Evolutionary conservation across 2,329 filamentous ascomycete species (phyloP).

Genomic region (Pseudomassariella vexata): DNA sequence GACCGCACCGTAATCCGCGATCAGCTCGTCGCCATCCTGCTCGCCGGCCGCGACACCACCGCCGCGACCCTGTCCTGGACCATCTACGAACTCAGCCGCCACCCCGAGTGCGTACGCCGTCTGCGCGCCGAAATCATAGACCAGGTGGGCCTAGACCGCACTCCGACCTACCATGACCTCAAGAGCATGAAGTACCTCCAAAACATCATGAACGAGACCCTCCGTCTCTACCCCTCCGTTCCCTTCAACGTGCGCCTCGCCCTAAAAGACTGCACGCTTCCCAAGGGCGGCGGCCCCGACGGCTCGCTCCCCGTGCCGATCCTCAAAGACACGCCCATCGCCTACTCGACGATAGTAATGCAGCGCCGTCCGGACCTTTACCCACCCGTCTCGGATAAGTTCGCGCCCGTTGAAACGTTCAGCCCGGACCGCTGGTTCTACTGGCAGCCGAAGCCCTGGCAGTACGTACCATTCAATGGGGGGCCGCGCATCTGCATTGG

Average conservation of each 20-base stretch:
- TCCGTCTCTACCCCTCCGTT: slow-evolving; percentile 72
- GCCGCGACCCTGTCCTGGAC: slow-evolving; percentile 75
- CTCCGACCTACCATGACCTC: slow-evolving; percentile 71
- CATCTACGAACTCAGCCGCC: slow-evolving; percentile 72
- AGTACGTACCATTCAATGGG: slow-evolving; percentile 56
- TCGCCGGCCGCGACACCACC: slow-evolving; percentile 85
- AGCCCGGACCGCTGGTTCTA: slow-evolving; percentile 61
- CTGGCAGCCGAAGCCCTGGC: slow-evolving; percentile 61
- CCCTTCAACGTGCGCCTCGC: slow-evolving; percentile 74
- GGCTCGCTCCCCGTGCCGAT: slow-evolving; percentile 57
- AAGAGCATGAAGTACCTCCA: slow-evolving; percentile 84
- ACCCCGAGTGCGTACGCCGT: slow-evolving; percentile 61
- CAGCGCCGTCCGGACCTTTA: slow-evolving; percentile 63
- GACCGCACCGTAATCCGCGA: slow-evolving; percentile 69
- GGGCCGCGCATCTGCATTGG: slow-evolving; percentile 48
- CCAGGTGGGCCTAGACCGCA: slow-evolving; percentile 55
- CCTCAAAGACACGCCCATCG: slow-evolving; percentile 58
- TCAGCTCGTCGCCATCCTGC: slow-evolving; percentile 74
- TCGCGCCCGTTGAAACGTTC: slow-evolving; percentile 45
- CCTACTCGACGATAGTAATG: slow-evolving; percentile 66
- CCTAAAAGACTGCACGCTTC: slow-evolving; percentile 68
- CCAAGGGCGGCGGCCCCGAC: slow-evolving; percentile 62
- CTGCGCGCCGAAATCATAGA: slow-evolving; percentile 68
- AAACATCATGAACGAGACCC: slow-evolving; percentile 68
- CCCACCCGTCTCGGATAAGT: slow-evolving; percentile 39